Evolutionary conservation across 108 stramenopile species (phyloP).

Genomic region (Mediolabrus comicus): DNA sequence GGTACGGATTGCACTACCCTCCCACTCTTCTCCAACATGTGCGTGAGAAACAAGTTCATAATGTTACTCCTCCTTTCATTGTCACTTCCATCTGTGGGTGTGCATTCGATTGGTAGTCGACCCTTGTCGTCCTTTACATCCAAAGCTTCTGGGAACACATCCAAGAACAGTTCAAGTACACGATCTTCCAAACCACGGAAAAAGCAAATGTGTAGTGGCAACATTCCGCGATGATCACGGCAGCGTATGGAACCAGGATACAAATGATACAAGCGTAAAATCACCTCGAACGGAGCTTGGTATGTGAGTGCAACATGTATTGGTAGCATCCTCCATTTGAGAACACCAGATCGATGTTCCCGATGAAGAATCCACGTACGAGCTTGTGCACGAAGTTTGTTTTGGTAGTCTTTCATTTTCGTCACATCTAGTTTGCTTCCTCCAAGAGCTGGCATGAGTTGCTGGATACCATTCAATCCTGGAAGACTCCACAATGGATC

Average conservation of each 20-base stretch:
- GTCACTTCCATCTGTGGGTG: conserved; percentile 39
- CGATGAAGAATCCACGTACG: conserved; percentile 76
- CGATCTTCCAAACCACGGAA: conserved; percentile 49
- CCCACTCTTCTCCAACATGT: conserved; percentile 11
- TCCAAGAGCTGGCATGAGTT: conserved; percentile 6
- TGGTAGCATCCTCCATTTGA: conserved; percentile 70
- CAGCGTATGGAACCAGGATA: conserved; percentile 59
- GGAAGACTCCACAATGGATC: conserved; percentile 27
- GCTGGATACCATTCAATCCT: neutral
- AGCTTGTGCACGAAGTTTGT: conserved; percentile 39
- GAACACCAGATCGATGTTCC: conserved; percentile 37
- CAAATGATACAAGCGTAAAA: conserved; percentile 50
- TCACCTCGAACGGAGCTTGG: conserved; percentile 58
- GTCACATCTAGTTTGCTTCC: conserved; percentile 5
- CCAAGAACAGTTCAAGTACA: conserved; percentile 60
- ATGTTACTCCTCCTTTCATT: conserved; percentile 49
- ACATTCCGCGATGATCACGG: conserved; percentile 58
- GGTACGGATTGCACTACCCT: neutral
- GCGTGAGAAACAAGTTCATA: conserved; percentile 24
- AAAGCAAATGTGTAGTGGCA: conserved; percentile 64
- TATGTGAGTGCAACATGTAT: conserved; percentile 62
- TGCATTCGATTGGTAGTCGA: conserved; percentile 33
- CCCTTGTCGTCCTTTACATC: conserved; percentile 57
- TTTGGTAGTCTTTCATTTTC: conserved; percentile 22
- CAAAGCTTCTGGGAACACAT: conserved; percentile 66